Percentiles rank a stretch among this genome's conserved stretches.
These are phyloP conservation scores for Periglandula ipomoeae DNA, from an alignment of 2,329 filamentous ascomycete species.

Conservation along the genomic window DNA sequence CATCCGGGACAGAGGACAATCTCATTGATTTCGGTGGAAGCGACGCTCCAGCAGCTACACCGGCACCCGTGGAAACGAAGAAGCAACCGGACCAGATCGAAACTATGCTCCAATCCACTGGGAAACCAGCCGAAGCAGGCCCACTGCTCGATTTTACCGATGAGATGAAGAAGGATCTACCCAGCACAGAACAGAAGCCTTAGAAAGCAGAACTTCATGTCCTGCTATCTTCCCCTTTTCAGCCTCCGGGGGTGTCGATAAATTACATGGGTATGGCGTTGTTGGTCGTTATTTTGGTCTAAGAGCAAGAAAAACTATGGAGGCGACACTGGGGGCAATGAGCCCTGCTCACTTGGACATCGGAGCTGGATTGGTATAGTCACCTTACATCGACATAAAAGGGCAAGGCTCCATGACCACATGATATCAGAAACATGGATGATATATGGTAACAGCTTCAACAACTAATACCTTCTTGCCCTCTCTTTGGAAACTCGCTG, in stretches of 20 bases:
- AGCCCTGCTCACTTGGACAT: neutral
- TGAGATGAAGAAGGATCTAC: constrained; percentile 43
- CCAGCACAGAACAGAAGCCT: constrained; percentile 15
- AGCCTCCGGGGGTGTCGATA: neutral
- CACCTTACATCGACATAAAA: neutral
- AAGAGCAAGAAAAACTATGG: neutral
- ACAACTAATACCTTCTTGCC: neutral
- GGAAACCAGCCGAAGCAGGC: constrained; percentile 33
- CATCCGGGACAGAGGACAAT: constrained; percentile 21
- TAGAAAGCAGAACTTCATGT: neutral
- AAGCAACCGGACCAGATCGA: constrained; percentile 29
- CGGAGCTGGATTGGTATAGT: neutral
- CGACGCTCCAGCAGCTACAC: constrained; percentile 2
- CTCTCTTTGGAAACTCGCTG: neutral
- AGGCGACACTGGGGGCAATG: neutral
- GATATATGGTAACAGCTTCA: neutral
- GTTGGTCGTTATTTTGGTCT: constrained; percentile 1
- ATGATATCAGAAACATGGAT: neutral
- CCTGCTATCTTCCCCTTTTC: neutral
- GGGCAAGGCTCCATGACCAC: neutral
- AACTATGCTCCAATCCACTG: constrained; percentile 36
- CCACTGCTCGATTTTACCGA: constrained; percentile 47
- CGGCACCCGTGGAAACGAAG: neutral
- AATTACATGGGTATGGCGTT: constrained; percentile 7
- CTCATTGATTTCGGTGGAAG: constrained; percentile 49